Conservation (phyloP, 179 eudicot genomes). For the Carnegiea gigantea region DNA sequence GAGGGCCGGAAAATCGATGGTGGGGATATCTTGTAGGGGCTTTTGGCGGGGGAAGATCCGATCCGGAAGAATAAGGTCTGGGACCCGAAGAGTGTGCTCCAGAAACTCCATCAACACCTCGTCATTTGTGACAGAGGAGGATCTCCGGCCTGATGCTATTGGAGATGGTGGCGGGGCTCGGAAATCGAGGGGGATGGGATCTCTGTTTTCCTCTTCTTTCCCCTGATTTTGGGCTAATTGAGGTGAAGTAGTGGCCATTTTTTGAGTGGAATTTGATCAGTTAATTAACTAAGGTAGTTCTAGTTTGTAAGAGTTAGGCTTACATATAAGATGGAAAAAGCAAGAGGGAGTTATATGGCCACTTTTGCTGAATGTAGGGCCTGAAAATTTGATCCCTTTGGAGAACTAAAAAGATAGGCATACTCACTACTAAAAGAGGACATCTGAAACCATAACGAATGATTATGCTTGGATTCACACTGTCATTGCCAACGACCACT, state of each 20-base stretch:
- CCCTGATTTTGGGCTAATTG: background rate
- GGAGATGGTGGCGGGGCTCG: conserved; percentile 96
- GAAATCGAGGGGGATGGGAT: conserved; percentile 39
- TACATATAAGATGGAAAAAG: background rate
- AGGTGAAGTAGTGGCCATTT: conserved; percentile 23
- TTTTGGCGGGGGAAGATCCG: conserved; percentile 66
- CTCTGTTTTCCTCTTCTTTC: conserved; percentile 20
- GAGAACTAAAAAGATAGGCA: background rate
- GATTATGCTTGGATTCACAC: too few species aligned
- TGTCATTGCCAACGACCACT: too few species aligned
- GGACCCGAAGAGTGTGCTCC: conserved; percentile 60
- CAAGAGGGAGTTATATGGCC: background rate
- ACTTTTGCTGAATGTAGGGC: background rate
- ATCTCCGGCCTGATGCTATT: conserved; percentile 59
- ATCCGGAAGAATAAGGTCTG: conserved; percentile 69
- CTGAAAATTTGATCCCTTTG: background rate
- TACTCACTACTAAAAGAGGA: too few species aligned
- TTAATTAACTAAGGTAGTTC: background rate
- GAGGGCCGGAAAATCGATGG: conserved; percentile 37
- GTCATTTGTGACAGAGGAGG: conserved; percentile 65
- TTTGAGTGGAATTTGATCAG: background rate
- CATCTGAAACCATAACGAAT: too few species aligned
- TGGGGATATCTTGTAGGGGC: conserved; percentile 40
- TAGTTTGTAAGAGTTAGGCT: background rate
- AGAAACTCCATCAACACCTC: conserved; percentile 64